Evolutionary conservation across 1,139 yeast genomes (phyloP), one percentile per base, ranked within the genome.

Genomic region (Meyerozyma elateridarum): DNA sequence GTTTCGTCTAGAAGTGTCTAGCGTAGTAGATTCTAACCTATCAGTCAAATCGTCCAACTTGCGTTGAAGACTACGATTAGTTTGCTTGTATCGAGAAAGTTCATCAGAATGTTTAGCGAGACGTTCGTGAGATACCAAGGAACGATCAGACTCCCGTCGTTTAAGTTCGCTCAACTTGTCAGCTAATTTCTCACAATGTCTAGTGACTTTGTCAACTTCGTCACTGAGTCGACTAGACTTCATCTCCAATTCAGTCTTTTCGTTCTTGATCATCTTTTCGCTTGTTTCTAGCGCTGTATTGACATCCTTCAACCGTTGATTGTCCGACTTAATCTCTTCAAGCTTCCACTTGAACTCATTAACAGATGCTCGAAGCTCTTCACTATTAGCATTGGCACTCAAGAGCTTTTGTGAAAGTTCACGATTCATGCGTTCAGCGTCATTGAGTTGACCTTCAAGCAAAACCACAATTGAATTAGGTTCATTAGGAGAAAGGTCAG

Each of bases 381-480:
- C 42, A 7, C 35, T 38, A 9, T 35, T 42, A 5, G 41, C 20
- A 11, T 42, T 39, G 2, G 50, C 33, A 3, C 49, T 49, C 1
- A 49, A 31, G 13, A 58, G 37, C 38, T 51, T 52, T 6, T 42
- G 41, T 16, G 51, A 36, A 17, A 59, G 38, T 24, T 56, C 58
- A 13, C 45, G 45, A 31, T 48, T 51, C 17, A 46, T 38, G 26
- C 39, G 46, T 28, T 56, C 48, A 15, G 59, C 51, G 20, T 59
- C 64, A 20, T 59, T 61, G 15, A 66, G 47, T 38, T 61, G 65
- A 22, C 53, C 53, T 35, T 61, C 67, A 32, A 62, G 50, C n/a
- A 62, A 39, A 1, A 48, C 44, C 8, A 59, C 50, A 11, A 59
- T 49, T 5, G 61, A 36, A 4, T 25, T 17, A 15, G 24, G 16